These are phyloP conservation scores for Dactylis glomerata DNA, from an alignment of 176 grass and related monocot species.

Conservation along the genomic window DNA sequence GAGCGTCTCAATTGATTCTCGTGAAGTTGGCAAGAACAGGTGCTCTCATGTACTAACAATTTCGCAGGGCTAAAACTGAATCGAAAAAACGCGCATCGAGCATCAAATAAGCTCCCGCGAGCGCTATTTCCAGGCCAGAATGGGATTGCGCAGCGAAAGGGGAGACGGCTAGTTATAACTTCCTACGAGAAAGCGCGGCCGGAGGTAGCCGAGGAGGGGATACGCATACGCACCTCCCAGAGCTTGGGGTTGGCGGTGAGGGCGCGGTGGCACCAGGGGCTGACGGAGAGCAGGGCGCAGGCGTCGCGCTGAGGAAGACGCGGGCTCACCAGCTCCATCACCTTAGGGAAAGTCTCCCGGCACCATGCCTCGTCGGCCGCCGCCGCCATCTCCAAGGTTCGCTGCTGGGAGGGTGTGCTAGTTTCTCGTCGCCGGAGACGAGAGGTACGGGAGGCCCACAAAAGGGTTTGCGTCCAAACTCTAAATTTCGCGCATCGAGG, in stretches of 20 bases:
- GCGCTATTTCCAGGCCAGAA: neutral
- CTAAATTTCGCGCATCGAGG: neutral
- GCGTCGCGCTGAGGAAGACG: slow-evolving; percentile 61
- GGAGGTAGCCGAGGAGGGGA: neutral
- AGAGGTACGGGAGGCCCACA: neutral
- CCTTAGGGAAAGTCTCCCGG: slow-evolving; percentile 54
- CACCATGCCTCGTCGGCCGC: slow-evolving; percentile 39
- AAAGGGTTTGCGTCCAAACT: neutral
- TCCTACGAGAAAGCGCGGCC: neutral
- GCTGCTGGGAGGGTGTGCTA: neutral
- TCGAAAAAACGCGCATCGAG: neutral
- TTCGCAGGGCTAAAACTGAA: neutral
- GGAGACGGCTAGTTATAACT: neutral
- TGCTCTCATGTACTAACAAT: neutral
- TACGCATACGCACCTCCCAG: slow-evolving; percentile 58
- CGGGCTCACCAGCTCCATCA: slow-evolving; percentile 68
- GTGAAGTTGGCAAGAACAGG: neutral
- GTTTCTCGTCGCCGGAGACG: neutral
- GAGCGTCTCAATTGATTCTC: neutral
- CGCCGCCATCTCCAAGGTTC: neutral
- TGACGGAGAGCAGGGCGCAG: slow-evolving; percentile 62
- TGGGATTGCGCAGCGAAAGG: neutral
- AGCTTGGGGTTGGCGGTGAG: slow-evolving; percentile 58
- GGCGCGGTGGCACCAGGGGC: slow-evolving; percentile 67
- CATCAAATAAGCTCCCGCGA: neutral